Base-by-base conservation (phyloP, 495 filamentous ascomycete genomes). In the Recurvomyces mirabilis region DNA sequence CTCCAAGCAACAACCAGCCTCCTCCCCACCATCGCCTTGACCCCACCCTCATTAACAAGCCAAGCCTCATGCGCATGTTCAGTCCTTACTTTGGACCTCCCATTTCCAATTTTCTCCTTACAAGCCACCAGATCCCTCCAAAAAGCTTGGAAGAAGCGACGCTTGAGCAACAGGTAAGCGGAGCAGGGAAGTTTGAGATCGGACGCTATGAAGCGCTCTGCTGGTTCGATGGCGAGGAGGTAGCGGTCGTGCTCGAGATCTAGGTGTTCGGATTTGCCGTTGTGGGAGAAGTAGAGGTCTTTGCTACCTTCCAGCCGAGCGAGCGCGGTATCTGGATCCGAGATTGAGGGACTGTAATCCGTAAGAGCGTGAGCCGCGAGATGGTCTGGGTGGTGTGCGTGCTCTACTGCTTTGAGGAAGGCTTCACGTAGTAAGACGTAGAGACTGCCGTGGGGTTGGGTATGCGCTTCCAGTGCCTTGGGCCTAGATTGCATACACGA, bases 1-100 rank as follows among this genome's bases (percentile, higher is more conserved):
- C 24, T 32, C 47, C 47, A 51, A 24, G 18, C 47, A 22, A 40
- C 25, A 12, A 51, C 20, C 34, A 51, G 13, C 47, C 12, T 33
- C 41, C 26, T 39, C 5, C 35, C 47, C 41, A 22, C 2, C 25
- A 19, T 28, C 15, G 6, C 36, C 26, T 20, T 24, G 23, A 31
- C 26, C 34, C 13, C 22, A n/a, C 15, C 26, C 26, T 29, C 26
- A 29, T 25, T 14, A 33, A 39, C 34, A 19, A 51, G n/a, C 47
- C 47, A 51, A 12, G 21, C 22, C 36, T 39, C 31, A 36, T 51
- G 47, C 41, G 41, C 41, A 3, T 19, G 2, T n/a, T 45, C 41
- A 11, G 41, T 33, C 25, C 47, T 35, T 4, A 51, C 34, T 5
- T 32, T 25, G 14, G 15, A 24, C n/a, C 20, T 19, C 28, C 38